A percentile compares a stretch with the other conserved stretches of the same genome.
Conservation (phyloP, 768 basidiomycete species). For the Mycena chlorophos region DNA sequence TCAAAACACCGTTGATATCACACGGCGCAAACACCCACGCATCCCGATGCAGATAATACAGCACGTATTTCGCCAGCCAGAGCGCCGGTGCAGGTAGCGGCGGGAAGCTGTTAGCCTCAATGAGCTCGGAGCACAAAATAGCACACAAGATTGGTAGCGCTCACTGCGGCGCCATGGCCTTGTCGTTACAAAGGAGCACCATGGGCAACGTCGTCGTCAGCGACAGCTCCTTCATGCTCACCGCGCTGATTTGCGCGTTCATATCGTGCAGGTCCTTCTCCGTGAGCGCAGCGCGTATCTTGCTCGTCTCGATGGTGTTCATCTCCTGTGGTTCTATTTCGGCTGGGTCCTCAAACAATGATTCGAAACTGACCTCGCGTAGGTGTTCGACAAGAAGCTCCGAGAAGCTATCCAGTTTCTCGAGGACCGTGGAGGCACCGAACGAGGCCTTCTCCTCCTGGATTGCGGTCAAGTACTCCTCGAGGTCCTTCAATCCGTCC, state of each 20-base stretch:
- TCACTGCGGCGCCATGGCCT: background rate
- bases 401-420: conserved; percentile 10
- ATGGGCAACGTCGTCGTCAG: background rate
- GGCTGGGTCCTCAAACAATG: background rate
- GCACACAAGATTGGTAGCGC: background rate
- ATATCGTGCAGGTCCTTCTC: conserved; percentile 15
- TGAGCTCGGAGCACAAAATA: background rate
- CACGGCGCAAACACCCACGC: conserved; percentile 34
- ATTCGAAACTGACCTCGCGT: background rate
- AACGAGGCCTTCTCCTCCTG: conserved; percentile 2
- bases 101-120: conserved; percentile 28
- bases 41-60: conserved; percentile 27
- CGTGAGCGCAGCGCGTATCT: conserved; percentile 10
- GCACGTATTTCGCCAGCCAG: conserved; percentile 26
- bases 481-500: conserved; percentile 16
- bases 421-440: conserved; percentile 4
- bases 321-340: conserved; percentile 4
- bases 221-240: background rate
- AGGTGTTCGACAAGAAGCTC: conserved; percentile 12
- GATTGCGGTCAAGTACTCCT: conserved; percentile 16
- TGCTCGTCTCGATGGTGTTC: conserved; percentile 7
- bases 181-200: background rate
- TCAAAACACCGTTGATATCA: conserved; percentile 26
- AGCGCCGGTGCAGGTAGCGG: conserved; percentile 27
- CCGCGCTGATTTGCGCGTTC: background rate